Conservation (phyloP, 2,329 filamentous ascomycete genomes). For the Biscogniauxia sp. region DNA sequence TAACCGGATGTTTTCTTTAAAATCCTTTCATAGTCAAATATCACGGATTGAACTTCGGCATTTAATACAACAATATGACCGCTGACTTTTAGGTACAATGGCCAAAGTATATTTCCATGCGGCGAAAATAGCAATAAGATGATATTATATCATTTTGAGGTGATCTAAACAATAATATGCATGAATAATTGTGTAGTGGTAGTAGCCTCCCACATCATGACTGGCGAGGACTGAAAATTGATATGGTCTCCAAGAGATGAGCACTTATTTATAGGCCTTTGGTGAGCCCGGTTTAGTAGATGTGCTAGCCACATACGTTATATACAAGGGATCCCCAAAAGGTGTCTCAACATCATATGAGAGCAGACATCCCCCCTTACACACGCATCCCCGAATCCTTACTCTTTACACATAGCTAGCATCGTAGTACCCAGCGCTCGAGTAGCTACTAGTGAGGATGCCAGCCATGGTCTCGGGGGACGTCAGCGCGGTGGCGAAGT, state of each 20-base stretch:
- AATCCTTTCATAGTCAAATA: too few relatives aligned
- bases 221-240: neutral
- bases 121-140: neutral
- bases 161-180: too few relatives aligned
- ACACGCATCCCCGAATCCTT: neutral
- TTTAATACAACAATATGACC: too few relatives aligned
- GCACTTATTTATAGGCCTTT: neutral
- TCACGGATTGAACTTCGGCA: too few relatives aligned
- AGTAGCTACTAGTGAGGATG: constrained; percentile 21
- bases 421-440: constrained; percentile 20
- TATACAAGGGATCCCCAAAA: neutral
- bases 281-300: neutral
- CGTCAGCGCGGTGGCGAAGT: constrained; percentile 37
- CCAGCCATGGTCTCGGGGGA: constrained; percentile 33
- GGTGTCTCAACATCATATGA: neutral
- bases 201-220: neutral
- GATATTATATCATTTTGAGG: neutral
- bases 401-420: constrained; percentile 13
- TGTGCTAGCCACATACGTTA: neutral
- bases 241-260: neutral
- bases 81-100: too few relatives aligned
- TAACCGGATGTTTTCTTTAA: too few relatives aligned
- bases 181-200: neutral
- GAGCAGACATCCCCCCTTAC: neutral
- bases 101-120: too few relatives aligned